phyloP scores from a whole-genome alignment of 2,329 filamentous ascomycete species.

The Hymenoscyphus salicellus region DNA sequence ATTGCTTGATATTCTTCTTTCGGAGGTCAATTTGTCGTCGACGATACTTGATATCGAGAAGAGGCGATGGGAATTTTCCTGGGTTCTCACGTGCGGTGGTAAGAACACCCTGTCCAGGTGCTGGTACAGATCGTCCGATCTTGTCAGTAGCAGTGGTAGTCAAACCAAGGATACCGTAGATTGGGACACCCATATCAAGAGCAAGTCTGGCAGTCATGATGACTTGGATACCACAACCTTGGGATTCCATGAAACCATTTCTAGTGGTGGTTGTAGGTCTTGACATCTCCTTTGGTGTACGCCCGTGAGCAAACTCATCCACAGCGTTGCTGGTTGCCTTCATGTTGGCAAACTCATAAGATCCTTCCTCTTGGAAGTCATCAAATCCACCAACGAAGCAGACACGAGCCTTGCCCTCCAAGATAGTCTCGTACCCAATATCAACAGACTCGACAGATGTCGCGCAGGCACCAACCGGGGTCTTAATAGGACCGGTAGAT shows the following conservation, averaged over 20 bases:
- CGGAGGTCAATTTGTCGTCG: slow-evolving; percentile 91
- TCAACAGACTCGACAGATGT: slow-evolving; percentile 97
- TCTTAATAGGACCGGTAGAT: slow-evolving; percentile 97
- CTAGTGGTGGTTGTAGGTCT: slow-evolving; percentile 93
- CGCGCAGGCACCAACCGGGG: slow-evolving; percentile 93
- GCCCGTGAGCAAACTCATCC: slow-evolving; percentile 91
- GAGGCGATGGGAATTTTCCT: slow-evolving; percentile 89
- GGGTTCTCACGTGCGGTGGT: slow-evolving; percentile 89
- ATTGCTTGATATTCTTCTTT: slow-evolving; percentile 90
- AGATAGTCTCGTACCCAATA: slow-evolving; percentile 96
- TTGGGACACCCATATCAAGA: slow-evolving; percentile 96
- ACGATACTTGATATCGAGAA: slow-evolving; percentile 96
- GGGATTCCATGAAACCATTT: slow-evolving; percentile 99
- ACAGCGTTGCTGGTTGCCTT: slow-evolving; percentile 98
- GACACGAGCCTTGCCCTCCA: slow-evolving; percentile 95
- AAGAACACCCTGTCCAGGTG: slow-evolving; percentile 93
- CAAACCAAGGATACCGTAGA: slow-evolving; percentile 89
- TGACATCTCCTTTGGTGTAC: slow-evolving; percentile 96
- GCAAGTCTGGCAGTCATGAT: slow-evolving; percentile 97
- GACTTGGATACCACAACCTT: slow-evolving; percentile 96
- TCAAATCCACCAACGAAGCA: slow-evolving; percentile 99
- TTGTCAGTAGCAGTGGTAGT: slow-evolving; percentile 98
- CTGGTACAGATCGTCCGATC: slow-evolving; percentile 95
- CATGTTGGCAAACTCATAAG: slow-evolving; percentile 99
- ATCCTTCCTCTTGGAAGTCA: slow-evolving; percentile 98